phyloP scores from a whole-genome alignment of 805 yeast species.

The Saccharomyces eubayanus region DNA sequence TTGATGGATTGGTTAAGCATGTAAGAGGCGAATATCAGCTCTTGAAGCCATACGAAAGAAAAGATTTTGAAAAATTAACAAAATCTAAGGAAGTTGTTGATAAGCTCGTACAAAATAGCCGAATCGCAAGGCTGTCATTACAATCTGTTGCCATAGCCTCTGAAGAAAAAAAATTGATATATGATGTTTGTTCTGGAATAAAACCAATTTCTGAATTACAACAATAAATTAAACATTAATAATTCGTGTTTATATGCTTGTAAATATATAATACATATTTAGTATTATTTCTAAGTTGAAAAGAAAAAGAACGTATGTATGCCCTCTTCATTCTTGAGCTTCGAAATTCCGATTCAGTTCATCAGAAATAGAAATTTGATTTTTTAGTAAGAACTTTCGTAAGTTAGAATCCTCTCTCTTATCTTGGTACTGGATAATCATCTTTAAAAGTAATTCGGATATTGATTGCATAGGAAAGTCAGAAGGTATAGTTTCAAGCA shows the following conservation, averaged over 20 bases:
- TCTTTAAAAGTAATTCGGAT: conserved; percentile 9
- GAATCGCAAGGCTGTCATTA: conserved; percentile 20
- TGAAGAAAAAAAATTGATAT: conserved; percentile 13
- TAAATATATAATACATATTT: neutral
- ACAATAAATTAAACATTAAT: neutral
- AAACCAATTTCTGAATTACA: conserved; percentile 20
- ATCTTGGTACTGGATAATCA: conserved; percentile 9
- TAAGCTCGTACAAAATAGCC: conserved; percentile 13
- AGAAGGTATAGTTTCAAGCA: conserved; percentile 15
- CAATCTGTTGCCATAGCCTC: conserved; percentile 12
- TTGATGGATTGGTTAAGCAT: conserved; percentile 7
- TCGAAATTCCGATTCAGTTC: conserved; percentile 1
- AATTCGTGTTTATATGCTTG: neutral
- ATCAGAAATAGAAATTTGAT: conserved; percentile 9
- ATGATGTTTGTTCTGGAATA: conserved; percentile 27
- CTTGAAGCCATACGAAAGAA: conserved; percentile 5
- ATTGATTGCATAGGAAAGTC: conserved; percentile 10
- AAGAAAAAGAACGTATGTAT: neutral
- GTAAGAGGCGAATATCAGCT: conserved; percentile 20
- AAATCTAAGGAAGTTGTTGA: conserved; percentile 13
- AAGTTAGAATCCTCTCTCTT: conserved; percentile 8
- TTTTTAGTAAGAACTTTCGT: conserved; percentile 19
- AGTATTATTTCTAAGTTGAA: neutral
- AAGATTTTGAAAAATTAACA: conserved; percentile 12
- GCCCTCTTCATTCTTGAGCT: neutral